Percentiles rank a stretch among this genome's conserved stretches.
Evolutionary conservation across 2,329 filamentous ascomycete genomes (phyloP).

Genomic region (Juglanconis oblonga): DNA sequence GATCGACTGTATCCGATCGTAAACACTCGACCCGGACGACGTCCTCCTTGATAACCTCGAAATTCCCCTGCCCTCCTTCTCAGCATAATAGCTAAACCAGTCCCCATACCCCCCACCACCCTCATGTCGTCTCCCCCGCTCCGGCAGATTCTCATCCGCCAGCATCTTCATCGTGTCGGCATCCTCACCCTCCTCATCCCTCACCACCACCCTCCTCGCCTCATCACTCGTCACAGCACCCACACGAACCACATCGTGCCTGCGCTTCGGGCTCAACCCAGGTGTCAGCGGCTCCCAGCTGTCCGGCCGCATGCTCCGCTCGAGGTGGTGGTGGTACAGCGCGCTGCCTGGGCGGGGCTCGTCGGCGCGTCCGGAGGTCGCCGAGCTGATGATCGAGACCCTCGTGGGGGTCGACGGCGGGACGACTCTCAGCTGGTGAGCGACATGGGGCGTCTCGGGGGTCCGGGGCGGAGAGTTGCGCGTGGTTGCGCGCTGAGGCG

Average conservation of each 20-base stretch:
- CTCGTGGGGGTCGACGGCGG: background rate
- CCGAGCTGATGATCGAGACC: background rate
- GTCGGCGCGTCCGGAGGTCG: constrained; percentile 1
- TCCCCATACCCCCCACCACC: constrained; percentile 1
- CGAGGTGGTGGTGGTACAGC: constrained; percentile 9
- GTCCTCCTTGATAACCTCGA: background rate
- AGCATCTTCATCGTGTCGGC: constrained; percentile 7
- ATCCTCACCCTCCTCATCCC: background rate
- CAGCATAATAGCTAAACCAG: constrained; percentile 10
- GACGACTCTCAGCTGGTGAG: constrained; percentile 13
- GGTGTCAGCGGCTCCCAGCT: background rate
- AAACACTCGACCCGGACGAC: background rate
- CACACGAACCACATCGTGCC: constrained; percentile 2
- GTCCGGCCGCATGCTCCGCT: background rate
- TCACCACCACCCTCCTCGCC: background rate
- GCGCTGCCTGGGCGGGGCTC: background rate
- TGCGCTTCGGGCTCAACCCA: background rate
- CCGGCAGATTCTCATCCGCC: background rate
- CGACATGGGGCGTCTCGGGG: constrained; percentile 2
- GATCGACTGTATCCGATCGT: constrained; percentile 14
- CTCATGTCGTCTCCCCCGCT: background rate
- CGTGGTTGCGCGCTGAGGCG: background rate
- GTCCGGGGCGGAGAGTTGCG: background rate
- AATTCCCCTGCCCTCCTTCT: background rate
- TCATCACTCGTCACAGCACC: constrained; percentile 1